These are phyloP conservation scores for Cladosporium sp. DNA, from an alignment of 2,329 filamentous ascomycete genomes.

Conservation along the genomic window DNA sequence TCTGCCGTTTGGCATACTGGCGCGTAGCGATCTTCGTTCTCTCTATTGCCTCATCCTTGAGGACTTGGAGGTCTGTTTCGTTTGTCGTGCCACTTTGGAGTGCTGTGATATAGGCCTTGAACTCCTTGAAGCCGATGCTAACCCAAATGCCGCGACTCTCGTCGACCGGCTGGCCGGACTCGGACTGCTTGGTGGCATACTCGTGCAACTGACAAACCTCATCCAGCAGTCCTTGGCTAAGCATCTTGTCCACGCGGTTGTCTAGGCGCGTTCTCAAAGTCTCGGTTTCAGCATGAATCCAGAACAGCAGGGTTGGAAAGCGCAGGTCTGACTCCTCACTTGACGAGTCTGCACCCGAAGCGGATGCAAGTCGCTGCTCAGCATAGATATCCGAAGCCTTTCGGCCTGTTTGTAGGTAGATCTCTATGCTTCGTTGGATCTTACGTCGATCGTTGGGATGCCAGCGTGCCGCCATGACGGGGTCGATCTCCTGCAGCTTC, in stretches of 20 bases:
- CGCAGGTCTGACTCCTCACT: constrained; percentile 38
- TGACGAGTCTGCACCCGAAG: background rate
- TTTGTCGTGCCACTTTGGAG: constrained; percentile 32
- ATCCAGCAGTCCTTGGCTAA: constrained; percentile 62
- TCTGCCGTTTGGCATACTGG: constrained; percentile 82
- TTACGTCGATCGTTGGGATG: constrained; percentile 91
- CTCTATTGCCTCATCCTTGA: constrained; percentile 65
- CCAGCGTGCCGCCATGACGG: constrained; percentile 85
- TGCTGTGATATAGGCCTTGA: constrained; percentile 66
- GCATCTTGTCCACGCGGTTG: constrained; percentile 79
- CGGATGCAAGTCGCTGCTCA: constrained; percentile 57
- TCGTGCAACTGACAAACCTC: constrained; percentile 61
- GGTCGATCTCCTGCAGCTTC: constrained; percentile 77
- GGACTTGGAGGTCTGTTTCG: constrained; percentile 49
- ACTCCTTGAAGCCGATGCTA: constrained; percentile 93
- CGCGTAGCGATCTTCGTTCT: constrained; percentile 79
- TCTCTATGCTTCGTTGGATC: constrained; percentile 85
- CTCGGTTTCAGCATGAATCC: constrained; percentile 76
- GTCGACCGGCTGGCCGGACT: constrained; percentile 59
- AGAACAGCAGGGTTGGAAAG: constrained; percentile 71
- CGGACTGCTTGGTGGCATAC: constrained; percentile 40
- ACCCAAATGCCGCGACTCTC: constrained; percentile 87
- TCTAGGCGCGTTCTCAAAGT: constrained; percentile 71
- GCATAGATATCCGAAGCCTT: constrained; percentile 84
- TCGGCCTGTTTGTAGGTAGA: constrained; percentile 79